These are phyloP conservation scores for Fraxinus americana DNA, from an alignment of 257 asterid species.

Conservation along the genomic window DNA sequence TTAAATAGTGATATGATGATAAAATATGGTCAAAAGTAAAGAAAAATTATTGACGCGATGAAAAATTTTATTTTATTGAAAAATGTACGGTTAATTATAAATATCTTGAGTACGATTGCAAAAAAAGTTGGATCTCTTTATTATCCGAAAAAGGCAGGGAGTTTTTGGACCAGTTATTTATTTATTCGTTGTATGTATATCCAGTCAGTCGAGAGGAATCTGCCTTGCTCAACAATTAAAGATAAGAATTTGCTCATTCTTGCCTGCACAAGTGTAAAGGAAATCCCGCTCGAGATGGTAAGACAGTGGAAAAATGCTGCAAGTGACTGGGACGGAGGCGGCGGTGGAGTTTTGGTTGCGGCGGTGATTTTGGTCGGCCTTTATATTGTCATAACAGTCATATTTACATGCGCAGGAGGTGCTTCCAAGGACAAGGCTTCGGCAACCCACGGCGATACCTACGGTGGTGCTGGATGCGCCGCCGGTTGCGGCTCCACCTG, in stretches of 20 bases:
- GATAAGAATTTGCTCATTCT: not conserved
- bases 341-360: conserved; percentile 19
- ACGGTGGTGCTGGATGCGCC: conserved; percentile 26
- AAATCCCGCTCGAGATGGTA: conserved; percentile 22
- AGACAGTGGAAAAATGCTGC: conserved; percentile 27
- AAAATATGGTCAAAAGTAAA: no score
- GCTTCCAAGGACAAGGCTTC: conserved; percentile 30
- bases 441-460: conserved; percentile 12
- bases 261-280: no score
- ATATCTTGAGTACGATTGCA: no score
- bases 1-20: no score
- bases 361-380: conserved; percentile 19
- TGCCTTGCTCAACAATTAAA: not conserved
- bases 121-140: no score
- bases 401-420: conserved; percentile 39
- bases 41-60: no score
- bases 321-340: conserved; percentile 26
- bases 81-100: no score
- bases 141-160: no score
- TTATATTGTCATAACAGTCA: conserved; percentile 27
- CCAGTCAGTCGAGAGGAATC: no score
- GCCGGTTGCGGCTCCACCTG: conserved; percentile 41
- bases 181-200: no score
- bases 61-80: no score
- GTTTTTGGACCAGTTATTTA: no score